A percentile compares a stretch with the other conserved stretches of the same genome.
Conservation (phyloP, 2,329 filamentous ascomycete genomes). For the Fusarium tjaetaba region DNA sequence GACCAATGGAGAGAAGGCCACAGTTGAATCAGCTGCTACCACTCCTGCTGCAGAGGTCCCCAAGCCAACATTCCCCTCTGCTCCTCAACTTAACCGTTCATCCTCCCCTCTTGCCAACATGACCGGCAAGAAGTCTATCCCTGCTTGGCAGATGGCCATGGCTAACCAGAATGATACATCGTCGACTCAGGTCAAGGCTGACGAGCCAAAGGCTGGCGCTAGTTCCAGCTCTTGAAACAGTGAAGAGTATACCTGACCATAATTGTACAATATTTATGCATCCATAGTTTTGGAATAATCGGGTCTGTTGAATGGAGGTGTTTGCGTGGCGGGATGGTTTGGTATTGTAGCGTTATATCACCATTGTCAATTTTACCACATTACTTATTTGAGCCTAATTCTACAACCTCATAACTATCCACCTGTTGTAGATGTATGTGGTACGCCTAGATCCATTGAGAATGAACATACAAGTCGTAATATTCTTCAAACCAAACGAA, state of each 20-base stretch:
- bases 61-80: constrained; percentile 44
- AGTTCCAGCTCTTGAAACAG: constrained; percentile 30
- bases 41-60: constrained; percentile 46
- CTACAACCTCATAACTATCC: too few species aligned
- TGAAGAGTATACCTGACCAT: constrained; percentile 6
- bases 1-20: constrained; percentile 44
- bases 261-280: constrained; percentile 36
- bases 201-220: constrained; percentile 38
- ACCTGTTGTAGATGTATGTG: background rate
- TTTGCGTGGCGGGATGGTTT: constrained; percentile 17
- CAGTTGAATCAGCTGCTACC: constrained; percentile 37
- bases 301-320: constrained; percentile 11
- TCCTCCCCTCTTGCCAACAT: constrained; percentile 52
- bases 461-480: too few species aligned
- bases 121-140: constrained; percentile 73
- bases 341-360: constrained; percentile 28
- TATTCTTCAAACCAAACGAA: background rate
- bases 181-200: constrained; percentile 42
- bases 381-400: background rate
- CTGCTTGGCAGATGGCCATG: constrained; percentile 82
- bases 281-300: constrained; percentile 28
- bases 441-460: too few species aligned
- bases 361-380: constrained; percentile 1
- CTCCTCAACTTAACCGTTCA: constrained; percentile 43
- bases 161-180: constrained; percentile 60